Percentiles rank a stretch among this genome's conserved stretches.
Evolutionary conservation across 495 filamentous ascomycete species (phyloP).

Genomic region (Elaphomyces granulatus): DNA sequence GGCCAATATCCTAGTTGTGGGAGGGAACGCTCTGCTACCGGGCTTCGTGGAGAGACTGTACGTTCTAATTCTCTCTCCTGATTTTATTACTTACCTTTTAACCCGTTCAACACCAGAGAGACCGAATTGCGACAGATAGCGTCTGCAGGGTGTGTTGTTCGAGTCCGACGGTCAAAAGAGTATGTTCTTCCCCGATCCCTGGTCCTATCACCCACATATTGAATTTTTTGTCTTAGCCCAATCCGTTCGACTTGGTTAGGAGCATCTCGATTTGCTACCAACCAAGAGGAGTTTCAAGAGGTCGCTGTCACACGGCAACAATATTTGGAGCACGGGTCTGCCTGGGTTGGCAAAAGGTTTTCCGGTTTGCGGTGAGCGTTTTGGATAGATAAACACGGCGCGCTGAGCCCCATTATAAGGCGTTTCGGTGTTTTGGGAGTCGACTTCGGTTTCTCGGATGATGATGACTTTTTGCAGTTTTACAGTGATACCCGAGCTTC

Average conservation of each 20-base stretch:
- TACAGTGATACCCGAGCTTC: too few relatives aligned
- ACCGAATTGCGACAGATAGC: conserved; percentile 60
- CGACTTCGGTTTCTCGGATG: too few relatives aligned
- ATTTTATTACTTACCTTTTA: neutral
- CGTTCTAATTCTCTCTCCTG: conserved; percentile 4
- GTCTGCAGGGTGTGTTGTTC: conserved; percentile 61
- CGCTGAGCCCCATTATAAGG: too few relatives aligned
- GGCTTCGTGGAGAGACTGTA: conserved; percentile 73
- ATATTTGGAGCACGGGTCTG: conserved; percentile 74
- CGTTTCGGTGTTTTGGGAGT: too few relatives aligned
- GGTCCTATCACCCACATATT: neutral
- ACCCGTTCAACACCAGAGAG: conserved; percentile 26
- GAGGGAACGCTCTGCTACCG: conserved; percentile 65
- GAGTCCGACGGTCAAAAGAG: conserved; percentile 56
- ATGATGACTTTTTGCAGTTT: too few relatives aligned
- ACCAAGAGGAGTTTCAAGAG: conserved; percentile 43
- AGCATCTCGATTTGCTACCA: conserved; percentile 56
- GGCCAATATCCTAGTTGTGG: conserved; percentile 78
- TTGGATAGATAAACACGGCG: too few relatives aligned
- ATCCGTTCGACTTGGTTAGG: conserved; percentile 75
- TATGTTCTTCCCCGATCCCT: conserved; percentile 26
- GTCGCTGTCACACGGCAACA: conserved; percentile 70
- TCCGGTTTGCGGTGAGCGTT: conserved; percentile 21
- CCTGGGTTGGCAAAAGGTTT: conserved; percentile 67
- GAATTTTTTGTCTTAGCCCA: conserved; percentile 32